Evolutionary conservation across 768 basidiomycete genomes (phyloP), one percentile per base, ranked within the genome.

Genomic region (Phanerochaete carnosa): DNA sequence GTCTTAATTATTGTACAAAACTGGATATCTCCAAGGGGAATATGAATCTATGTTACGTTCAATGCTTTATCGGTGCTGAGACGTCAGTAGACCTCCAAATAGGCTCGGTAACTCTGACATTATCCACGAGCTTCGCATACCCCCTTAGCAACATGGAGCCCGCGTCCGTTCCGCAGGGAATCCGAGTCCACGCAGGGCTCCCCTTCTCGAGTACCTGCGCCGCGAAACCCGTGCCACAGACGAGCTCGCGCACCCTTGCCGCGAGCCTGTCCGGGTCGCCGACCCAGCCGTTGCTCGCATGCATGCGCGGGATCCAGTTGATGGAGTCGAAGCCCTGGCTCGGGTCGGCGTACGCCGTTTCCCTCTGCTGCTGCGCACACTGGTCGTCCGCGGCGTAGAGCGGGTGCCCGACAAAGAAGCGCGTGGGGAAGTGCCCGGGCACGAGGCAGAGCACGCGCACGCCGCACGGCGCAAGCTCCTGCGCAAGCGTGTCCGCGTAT

Each of bases 391-490:
- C 16, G 2, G 15, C 30, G 49, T 62, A 55, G 6, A n/a, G 9
- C 22, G 61, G 45, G 39, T 61, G 46, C 19, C 32, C 19, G 29
- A 46, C 26, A 35, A 69, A 43, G 63, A 69, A 62, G 57, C 66
- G 65, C 12, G 70, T 72, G n/a, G 65, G 69, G 58, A 74, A 73
- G 58, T 63, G 67, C 4, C 73, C 73, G 2, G 71, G 72, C 54
- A 62, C 58, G 45, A 74, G 59, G 45, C 65, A 58, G 26, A 66
- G 47, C 22, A 65, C 69, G 15, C 66, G 66, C 45, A 73, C 67
- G 52, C 64, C 64, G 50, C 68, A 70, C n/a, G 66, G 66, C 23
- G 63, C 66, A 30, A 73, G 55, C 60, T 74, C 73, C n/a, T 35
- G 57, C 13, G 50, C 58, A 35, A 72, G 65, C 1, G 66, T 60